These are phyloP conservation scores for Syzygium aqueum DNA, from an alignment of 345 rosid species.

Conservation along the genomic window DNA sequence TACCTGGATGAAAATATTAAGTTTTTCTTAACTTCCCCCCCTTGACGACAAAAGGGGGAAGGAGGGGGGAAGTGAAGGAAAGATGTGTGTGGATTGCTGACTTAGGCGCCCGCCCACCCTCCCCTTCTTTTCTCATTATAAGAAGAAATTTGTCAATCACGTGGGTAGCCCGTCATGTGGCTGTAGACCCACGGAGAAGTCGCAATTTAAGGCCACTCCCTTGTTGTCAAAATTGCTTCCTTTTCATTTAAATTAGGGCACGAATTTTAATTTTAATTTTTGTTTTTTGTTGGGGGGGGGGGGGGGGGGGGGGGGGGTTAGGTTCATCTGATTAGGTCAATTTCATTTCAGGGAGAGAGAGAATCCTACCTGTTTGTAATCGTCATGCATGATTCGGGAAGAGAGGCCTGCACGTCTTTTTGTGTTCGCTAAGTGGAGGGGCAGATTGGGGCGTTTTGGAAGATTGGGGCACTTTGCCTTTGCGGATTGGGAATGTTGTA, in stretches of 20 bases:
- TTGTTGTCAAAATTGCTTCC: neutral
- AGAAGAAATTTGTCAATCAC: neutral
- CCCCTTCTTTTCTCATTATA: neutral
- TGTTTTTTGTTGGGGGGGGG: too few relatives aligned
- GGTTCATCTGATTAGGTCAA: constrained; percentile 37
- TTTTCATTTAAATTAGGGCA: neutral
- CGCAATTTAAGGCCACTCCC: neutral
- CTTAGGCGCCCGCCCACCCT: neutral
- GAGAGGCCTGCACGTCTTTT: neutral
- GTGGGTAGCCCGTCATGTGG: constrained; percentile 1
- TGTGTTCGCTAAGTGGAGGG: neutral
- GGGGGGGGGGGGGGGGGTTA: neutral
- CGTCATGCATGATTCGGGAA: neutral
- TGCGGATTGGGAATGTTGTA: constrained; percentile 15
- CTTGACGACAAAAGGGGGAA: neutral
- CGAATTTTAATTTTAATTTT: neutral
- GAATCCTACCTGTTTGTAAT: neutral
- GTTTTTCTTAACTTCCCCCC: neutral
- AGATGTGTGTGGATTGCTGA: neutral
- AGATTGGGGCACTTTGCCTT: constrained; percentile 5
- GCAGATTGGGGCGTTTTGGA: constrained; percentile 9
- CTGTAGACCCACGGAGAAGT: neutral
- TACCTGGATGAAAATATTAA: neutral
- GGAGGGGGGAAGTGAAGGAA: neutral
- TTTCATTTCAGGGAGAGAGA: neutral